phyloP scores from a whole-genome alignment of 441 rosid species.

The Euphorbia schlechtendalii region DNA sequence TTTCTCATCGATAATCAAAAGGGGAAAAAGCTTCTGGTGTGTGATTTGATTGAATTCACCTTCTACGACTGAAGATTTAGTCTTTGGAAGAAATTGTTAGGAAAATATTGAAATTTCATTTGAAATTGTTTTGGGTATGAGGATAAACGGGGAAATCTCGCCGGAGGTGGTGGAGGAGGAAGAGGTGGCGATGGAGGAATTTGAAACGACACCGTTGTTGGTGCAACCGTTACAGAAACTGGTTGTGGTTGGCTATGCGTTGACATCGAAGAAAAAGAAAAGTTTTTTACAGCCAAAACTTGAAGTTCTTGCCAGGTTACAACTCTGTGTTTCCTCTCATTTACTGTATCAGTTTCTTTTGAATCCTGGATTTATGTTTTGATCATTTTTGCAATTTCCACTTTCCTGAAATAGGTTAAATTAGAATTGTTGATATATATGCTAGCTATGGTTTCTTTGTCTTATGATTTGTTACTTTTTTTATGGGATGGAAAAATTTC shows the following conservation, averaged over 20 bases:
- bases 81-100: neutral
- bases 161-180: slow-evolving; percentile 20
- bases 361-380: slow-evolving; percentile 8
- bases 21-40: neutral
- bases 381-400: neutral
- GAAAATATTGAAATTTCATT: slow-evolving; percentile 2
- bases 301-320: slow-evolving; percentile 72
- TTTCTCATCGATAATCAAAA: neutral
- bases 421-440: slow-evolving; percentile 10
- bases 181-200: slow-evolving; percentile 23
- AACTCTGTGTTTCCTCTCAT: neutral
- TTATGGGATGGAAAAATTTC: neutral
- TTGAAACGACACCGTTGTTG: slow-evolving; percentile 13
- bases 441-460: neutral
- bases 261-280: slow-evolving; percentile 80
- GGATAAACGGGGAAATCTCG: slow-evolving; percentile 43
- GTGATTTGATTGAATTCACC: slow-evolving; percentile 6
- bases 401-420: slow-evolving; percentile 19
- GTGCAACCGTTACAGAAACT: slow-evolving; percentile 29
- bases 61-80: neutral
- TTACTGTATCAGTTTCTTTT: neutral
- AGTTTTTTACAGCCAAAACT: slow-evolving; percentile 90
- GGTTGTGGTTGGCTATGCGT: slow-evolving; percentile 76
- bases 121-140: slow-evolving; percentile 26
- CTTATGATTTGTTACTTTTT: neutral